phyloP scores from a whole-genome alignment of 1,284 basidiomycete species.

The Microbotryomycetes sp. region DNA sequence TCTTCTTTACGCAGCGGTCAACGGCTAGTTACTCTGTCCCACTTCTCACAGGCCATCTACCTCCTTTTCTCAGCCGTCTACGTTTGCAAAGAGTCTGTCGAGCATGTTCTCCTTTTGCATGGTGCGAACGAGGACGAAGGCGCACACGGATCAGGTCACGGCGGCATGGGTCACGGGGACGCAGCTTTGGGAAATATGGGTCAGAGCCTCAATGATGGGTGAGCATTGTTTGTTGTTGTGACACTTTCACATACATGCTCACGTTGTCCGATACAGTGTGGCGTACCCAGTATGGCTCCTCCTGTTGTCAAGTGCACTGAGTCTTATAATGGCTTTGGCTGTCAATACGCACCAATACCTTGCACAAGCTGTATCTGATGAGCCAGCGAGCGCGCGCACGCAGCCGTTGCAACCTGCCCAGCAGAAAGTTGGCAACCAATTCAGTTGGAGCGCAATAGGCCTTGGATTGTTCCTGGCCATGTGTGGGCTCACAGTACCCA shows the following conservation, averaged over 20 bases:
- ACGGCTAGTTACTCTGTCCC: constrained; percentile 64
- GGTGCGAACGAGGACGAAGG: constrained; percentile 17
- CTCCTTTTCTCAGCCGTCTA: constrained; percentile 85
- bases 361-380: too few relatives aligned
- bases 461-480: neutral
- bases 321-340: neutral
- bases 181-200: neutral
- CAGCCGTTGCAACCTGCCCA: too few relatives aligned
- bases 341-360: neutral
- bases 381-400: too few relatives aligned
- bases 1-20: constrained; percentile 51
- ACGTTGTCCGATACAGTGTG: neutral
- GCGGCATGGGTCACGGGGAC: constrained; percentile 32
- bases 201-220: neutral
- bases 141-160: constrained; percentile 32
- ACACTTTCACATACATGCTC: too few relatives aligned
- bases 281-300: neutral
- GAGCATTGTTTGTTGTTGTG: too few relatives aligned
- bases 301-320: neutral
- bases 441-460: neutral
- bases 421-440: neutral
- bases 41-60: constrained; percentile 83
- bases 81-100: constrained; percentile 85
- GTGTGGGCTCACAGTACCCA: neutral
- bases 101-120: constrained; percentile 58